Percentiles rank a stretch among this genome's conserved stretches.
These are phyloP conservation scores for Solanum sitiens DNA, from an alignment of 257 asterid species.

Conservation along the genomic window DNA sequence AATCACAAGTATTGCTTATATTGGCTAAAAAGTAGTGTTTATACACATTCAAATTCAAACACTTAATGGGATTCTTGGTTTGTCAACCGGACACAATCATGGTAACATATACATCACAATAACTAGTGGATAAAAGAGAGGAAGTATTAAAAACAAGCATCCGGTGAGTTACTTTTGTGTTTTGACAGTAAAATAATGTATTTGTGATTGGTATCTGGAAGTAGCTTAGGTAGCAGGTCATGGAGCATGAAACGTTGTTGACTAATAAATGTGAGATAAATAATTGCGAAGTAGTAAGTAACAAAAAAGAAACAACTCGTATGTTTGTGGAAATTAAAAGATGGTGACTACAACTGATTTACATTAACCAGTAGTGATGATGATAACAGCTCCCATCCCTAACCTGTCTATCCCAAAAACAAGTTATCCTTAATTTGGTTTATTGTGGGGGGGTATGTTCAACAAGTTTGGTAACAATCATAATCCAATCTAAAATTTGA, in stretches of 20 bases:
- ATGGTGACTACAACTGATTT: too few species aligned
- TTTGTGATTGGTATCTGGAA: too few species aligned
- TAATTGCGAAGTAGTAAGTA: too few species aligned
- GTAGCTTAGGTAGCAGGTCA: not conserved
- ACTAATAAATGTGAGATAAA: not conserved
- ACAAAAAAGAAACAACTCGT: too few species aligned
- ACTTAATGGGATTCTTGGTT: not conserved
- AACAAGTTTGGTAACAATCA: not conserved
- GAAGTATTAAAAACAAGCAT: not conserved
- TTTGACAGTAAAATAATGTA: not conserved
- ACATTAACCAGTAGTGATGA: too few species aligned
- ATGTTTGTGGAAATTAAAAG: too few species aligned
- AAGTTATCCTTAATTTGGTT: not conserved
- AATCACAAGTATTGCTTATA: too few species aligned
- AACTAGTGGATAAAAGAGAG: too few species aligned
- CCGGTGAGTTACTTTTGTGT: not conserved
- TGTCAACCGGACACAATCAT: not conserved
- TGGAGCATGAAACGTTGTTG: not conserved
- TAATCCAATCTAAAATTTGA: not conserved
- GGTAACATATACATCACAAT: too few species aligned
- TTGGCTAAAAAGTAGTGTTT: too few species aligned
- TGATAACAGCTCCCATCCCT: too few species aligned
- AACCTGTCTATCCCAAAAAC: not conserved
- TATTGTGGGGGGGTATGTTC: not conserved
- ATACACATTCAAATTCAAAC: too few species aligned